A percentile compares a stretch with the other conserved stretches of the same genome.
These are phyloP conservation scores for Cystobasidium slooffiae DNA, from an alignment of 1,284 basidiomycete genomes.

Conservation along the genomic window DNA sequence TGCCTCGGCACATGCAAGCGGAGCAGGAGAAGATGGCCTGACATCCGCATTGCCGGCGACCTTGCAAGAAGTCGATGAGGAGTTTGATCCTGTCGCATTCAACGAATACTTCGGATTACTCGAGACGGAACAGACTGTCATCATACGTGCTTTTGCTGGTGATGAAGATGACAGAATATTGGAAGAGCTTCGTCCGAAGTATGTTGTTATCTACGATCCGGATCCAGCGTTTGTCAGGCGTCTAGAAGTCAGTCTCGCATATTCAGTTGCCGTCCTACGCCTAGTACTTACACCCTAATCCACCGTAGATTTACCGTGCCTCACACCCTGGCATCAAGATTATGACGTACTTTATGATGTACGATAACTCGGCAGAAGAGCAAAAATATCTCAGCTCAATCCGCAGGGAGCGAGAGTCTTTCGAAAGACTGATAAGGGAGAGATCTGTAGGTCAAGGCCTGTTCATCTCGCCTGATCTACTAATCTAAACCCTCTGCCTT, in stretches of 20 bases:
- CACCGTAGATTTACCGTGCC: slow-evolving; percentile 82
- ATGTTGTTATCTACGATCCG: slow-evolving; percentile 94
- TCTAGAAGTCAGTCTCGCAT: slow-evolving; percentile 82
- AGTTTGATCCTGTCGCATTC: slow-evolving; percentile 62
- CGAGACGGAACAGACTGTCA: slow-evolving; percentile 75
- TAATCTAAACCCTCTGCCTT: neutral
- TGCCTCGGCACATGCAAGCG: neutral
- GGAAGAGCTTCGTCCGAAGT: slow-evolving; percentile 84
- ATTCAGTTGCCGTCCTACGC: too few relatives aligned
- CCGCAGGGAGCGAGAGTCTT: slow-evolving; percentile 89
- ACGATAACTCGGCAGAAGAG: slow-evolving; percentile 90
- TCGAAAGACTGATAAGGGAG: slow-evolving; percentile 90
- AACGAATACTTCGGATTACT: slow-evolving; percentile 82
- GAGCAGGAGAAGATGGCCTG: neutral
- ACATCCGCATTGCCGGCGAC: slow-evolving; percentile 7
- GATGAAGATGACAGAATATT: slow-evolving; percentile 90
- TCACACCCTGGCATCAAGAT: slow-evolving; percentile 78
- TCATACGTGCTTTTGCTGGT: slow-evolving; percentile 86
- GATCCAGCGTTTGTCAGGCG: slow-evolving; percentile 89
- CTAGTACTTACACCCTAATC: too few relatives aligned
- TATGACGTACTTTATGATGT: slow-evolving; percentile 94
- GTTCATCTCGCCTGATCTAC: neutral
- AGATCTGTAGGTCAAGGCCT: slow-evolving; percentile 68
- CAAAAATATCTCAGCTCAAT: slow-evolving; percentile 90
- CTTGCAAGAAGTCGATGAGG: slow-evolving; percentile 29